Evolutionary conservation across 768 basidiomycete genomes (phyloP).

Genomic region (Termitomyces eurrhizus): DNA sequence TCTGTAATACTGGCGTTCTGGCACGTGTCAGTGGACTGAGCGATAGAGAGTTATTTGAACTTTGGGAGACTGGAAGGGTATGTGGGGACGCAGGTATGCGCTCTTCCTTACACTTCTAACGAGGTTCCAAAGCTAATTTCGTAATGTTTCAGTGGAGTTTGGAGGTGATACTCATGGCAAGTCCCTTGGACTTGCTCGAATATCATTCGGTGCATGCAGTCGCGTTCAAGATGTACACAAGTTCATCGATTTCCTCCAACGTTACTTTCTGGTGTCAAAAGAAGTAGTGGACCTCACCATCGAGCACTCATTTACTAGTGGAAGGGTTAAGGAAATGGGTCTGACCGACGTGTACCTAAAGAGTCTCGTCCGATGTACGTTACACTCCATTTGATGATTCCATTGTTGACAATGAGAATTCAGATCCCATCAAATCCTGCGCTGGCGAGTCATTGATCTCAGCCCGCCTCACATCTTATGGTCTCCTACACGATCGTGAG

Average conservation of each 20-base stretch:
- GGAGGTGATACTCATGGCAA: constrained; percentile 10
- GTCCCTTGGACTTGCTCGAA: constrained; percentile 10
- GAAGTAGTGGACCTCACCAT: background rate
- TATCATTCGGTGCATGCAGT: constrained; percentile 16
- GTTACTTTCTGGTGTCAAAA: constrained; percentile 11
- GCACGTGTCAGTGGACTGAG: constrained; percentile 11
- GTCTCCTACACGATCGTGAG: constrained; percentile 13
- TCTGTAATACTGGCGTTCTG: constrained; percentile 14
- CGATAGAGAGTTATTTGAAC: constrained; percentile 7
- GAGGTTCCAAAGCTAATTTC: background rate
- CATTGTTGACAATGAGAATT: background rate
- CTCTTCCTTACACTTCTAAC: too few species aligned
- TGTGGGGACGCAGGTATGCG: constrained; percentile 15
- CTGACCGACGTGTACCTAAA: background rate
- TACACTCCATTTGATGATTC: background rate
- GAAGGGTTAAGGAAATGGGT: background rate
- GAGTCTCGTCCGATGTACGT: constrained; percentile 15
- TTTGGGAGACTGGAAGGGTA: constrained; percentile 13
- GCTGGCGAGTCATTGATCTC: constrained; percentile 9
- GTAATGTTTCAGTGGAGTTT: constrained; percentile 9
- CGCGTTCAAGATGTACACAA: constrained; percentile 9
- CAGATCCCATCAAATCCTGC: constrained; percentile 17
- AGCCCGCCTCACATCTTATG: constrained; percentile 4
- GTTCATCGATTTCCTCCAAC: constrained; percentile 8
- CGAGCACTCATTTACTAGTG: background rate